Evolutionary conservation across 306 rosid species (phyloP).

Genomic region (Trifolium pratense): DNA sequence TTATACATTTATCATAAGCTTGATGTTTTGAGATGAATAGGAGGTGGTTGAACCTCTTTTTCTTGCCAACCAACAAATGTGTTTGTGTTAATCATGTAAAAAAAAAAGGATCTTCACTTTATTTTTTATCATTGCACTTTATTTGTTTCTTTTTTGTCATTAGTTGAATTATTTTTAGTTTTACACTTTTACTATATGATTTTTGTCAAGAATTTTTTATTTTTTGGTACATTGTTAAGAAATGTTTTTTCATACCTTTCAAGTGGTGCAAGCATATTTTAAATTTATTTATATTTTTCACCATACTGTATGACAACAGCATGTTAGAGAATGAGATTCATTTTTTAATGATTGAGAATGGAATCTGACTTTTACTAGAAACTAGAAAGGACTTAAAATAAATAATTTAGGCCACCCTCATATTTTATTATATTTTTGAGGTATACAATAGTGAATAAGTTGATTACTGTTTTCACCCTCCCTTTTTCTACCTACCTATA

Average conservation of each 20-base stretch:
- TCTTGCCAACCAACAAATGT: constrained; percentile 38
- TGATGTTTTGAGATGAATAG: constrained; percentile 38
- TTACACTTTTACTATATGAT: neutral
- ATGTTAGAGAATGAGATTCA: constrained; percentile 38
- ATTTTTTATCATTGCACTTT: constrained; percentile 22
- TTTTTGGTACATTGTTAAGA: too few relatives aligned
- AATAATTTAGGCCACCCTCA: constrained; percentile 1
- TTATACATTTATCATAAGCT: constrained; percentile 32
- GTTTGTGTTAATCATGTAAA: constrained; percentile 34
- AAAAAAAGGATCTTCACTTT: constrained; percentile 1
- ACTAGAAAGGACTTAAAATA: constrained; percentile 6
- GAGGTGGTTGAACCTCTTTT: constrained; percentile 35
- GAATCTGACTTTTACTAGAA: constrained; percentile 39
- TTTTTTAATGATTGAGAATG: constrained; percentile 34
- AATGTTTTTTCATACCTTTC: constrained; percentile 1
- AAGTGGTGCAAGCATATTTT: constrained; percentile 12
- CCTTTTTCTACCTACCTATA: too few relatives aligned
- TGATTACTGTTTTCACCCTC: constrained; percentile 16
- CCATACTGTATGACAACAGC: constrained; percentile 16
- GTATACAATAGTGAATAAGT: constrained; percentile 2
- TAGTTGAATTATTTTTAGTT: constrained; percentile 3
- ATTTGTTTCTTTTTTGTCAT: constrained; percentile 2
- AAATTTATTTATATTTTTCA: constrained; percentile 20
- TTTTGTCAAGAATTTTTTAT: too few relatives aligned
- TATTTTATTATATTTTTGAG: neutral